Conservation (phyloP, 352 stramenopile genomes). For the Globisporangium nunn region DNA sequence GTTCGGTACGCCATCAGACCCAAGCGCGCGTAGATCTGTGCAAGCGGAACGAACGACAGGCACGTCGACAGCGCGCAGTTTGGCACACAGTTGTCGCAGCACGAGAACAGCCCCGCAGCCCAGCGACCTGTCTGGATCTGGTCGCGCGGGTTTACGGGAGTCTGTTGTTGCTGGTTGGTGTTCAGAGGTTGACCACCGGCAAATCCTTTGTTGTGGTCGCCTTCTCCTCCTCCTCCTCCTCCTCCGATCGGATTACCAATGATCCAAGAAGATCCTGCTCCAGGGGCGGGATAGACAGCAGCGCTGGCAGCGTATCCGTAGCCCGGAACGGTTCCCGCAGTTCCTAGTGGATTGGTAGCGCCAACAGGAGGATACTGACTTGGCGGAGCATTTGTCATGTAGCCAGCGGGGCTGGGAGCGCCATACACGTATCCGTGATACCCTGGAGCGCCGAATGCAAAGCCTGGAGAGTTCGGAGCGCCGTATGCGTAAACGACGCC, state of each 20-base stretch:
- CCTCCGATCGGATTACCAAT: background rate
- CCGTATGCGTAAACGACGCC: background rate
- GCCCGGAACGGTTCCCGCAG: background rate
- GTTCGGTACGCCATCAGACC: constrained; percentile 9
- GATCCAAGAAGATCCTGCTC: too few species aligned
- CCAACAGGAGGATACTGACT: background rate
- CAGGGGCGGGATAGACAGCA: background rate
- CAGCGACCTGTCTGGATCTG: constrained; percentile 12
- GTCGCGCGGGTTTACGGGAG: constrained; percentile 4
- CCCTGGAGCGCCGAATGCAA: background rate
- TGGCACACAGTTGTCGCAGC: constrained; percentile 18
- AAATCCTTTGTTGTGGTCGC: background rate
- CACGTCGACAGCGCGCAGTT: constrained; percentile 21
- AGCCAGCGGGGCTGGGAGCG: background rate
- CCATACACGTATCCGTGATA: constrained; percentile 2
- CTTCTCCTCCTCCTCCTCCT: too few species aligned
- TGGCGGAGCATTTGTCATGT: background rate
- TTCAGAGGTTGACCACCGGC: too few species aligned
- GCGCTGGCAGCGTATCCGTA: background rate
- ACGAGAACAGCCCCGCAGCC: constrained; percentile 17
- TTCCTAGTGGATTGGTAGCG: background rate
- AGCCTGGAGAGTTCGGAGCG: background rate
- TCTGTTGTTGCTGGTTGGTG: background rate
- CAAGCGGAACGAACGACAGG: constrained; percentile 23
- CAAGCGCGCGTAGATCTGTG: constrained; percentile 20